Percentiles rank a stretch among this genome's conserved stretches.
Evolutionary conservation across 495 filamentous ascomycete species (phyloP).

Genomic region (Penicillium roqueforti): DNA sequence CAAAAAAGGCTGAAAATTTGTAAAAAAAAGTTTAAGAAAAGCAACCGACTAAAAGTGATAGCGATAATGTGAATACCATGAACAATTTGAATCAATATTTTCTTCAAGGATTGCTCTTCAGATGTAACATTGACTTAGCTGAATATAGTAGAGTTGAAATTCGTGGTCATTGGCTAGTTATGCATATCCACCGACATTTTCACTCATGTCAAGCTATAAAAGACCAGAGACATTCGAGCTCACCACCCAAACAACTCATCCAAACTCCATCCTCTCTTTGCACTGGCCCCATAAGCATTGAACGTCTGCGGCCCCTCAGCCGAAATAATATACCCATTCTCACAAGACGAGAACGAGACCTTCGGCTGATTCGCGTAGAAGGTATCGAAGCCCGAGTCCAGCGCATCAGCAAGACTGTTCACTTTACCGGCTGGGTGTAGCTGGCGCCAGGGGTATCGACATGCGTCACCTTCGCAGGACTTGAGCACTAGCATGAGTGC

Average conservation of each 20-base stretch:
- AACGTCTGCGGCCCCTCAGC: conserved; percentile 54
- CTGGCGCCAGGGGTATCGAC: conserved; percentile 50
- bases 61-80: conserved; percentile 24
- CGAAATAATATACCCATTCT: conserved; percentile 55
- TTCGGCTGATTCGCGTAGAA: conserved; percentile 54
- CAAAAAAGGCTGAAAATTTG: conserved; percentile 31
- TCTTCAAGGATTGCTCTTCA: neutral
- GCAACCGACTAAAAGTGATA: conserved; percentile 10
- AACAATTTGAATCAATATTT: conserved; percentile 1
- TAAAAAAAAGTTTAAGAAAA: conserved; percentile 16
- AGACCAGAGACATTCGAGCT: neutral
- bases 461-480: conserved; percentile 50
- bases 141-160: neutral
- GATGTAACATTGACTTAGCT: neutral
- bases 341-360: conserved; percentile 55
- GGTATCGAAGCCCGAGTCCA: conserved; percentile 48
- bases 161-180: neutral
- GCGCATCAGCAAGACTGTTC: conserved; percentile 28
- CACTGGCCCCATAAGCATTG: conserved; percentile 18
- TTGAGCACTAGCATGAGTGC: conserved; percentile 58
- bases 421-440: conserved; percentile 51
- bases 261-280: conserved; percentile 18
- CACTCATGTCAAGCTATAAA: neutral
- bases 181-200: neutral
- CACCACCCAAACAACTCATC: conserved; percentile 12